Evolutionary conservation across 345 rosid species (phyloP), one percentile per base, ranked within the genome.

Genomic region (Eucalyptus microcorys): DNA sequence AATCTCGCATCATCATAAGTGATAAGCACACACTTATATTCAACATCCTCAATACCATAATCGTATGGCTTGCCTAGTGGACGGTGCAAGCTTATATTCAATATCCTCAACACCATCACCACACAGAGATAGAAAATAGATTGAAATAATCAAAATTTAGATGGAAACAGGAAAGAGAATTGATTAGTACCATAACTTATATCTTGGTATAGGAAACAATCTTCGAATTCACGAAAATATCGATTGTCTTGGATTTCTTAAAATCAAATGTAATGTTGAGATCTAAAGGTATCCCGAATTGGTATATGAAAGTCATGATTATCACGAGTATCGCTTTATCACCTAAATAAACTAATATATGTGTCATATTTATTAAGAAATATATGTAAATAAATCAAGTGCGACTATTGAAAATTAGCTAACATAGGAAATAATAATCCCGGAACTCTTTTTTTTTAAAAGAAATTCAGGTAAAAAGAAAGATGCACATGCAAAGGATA

Each of bases 211-310:
- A 66, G 11, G 2, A 66, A 32, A 34, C 13, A 34, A 14, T 11
- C 11, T 34, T 12, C 0, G 1, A 76, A 76, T 71, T 10, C 22
- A 37, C 1, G 14, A 71, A 37, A 19, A 37, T 10, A 5, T 6
- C 4, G 8, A 10, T 1, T 17, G 45, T 10, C 27, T 71, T 4
- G 3, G 10, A 7, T 64, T 64, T 64, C 14, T n/a, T 64, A 14
- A 14, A 64, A 71, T 71, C 26, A 17, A 9, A 3, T 37, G 4
- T 19, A 71, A 37, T 22, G 6, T 17, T 3, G 12, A 32, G 3
- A n/a, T 7, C 1, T 7, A 4, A 9, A 68, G 4, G 6, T 34
- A 34, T 34, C 7, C 2, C 1, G 1, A 21, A 17, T 2, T 68
- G 5, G 43, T 9, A 19, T 37, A 5, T 5, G 45, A 71, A 71